These are phyloP conservation scores for Scorias spongiosa DNA, from an alignment of 2,329 filamentous ascomycete genomes.

Conservation along the genomic window DNA sequence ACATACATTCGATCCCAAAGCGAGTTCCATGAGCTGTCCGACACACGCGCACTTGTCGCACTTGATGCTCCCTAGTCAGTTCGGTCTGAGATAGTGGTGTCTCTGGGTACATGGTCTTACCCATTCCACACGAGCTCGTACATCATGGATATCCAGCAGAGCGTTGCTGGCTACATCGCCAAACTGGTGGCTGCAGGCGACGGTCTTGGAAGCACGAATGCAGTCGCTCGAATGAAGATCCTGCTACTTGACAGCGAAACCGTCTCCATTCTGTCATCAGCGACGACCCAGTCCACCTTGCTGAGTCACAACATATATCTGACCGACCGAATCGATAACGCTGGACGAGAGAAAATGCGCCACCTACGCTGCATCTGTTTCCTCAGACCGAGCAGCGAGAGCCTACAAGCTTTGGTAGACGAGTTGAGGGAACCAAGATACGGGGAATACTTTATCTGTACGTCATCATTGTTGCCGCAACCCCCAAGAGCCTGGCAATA, in stretches of 20 bases:
- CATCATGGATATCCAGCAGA: conserved; percentile 81
- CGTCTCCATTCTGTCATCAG: conserved; percentile 77
- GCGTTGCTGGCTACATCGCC: conserved; percentile 85
- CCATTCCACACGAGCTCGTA: too few relatives aligned
- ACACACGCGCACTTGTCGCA: too few relatives aligned
- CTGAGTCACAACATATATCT: conserved; percentile 96
- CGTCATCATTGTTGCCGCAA: conserved; percentile 4
- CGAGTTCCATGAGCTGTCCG: too few relatives aligned
- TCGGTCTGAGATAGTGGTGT: too few relatives aligned
- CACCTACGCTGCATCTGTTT: conserved; percentile 90
- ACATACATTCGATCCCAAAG: too few relatives aligned
- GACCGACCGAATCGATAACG: conserved; percentile 87
- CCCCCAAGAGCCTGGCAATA: too few relatives aligned
- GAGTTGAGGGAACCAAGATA: conserved; percentile 94
- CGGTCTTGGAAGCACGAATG: conserved; percentile 40
- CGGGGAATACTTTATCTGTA: conserved; percentile 84
- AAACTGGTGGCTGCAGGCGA: conserved; percentile 88
- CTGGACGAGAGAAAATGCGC: conserved; percentile 88
- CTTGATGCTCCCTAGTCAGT: too few relatives aligned
- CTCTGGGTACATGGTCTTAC: too few relatives aligned
- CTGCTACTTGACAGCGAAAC: conserved; percentile 87
- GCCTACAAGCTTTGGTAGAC: conserved; percentile 85
- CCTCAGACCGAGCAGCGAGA: conserved; percentile 78
- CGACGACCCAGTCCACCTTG: conserved; percentile 85
- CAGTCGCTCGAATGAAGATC: conserved; percentile 92